Percentiles rank a stretch among this genome's conserved stretches.
Conservation (phyloP, 1,284 basidiomycete genomes). For the Fistulinella cinereoalba region DNA sequence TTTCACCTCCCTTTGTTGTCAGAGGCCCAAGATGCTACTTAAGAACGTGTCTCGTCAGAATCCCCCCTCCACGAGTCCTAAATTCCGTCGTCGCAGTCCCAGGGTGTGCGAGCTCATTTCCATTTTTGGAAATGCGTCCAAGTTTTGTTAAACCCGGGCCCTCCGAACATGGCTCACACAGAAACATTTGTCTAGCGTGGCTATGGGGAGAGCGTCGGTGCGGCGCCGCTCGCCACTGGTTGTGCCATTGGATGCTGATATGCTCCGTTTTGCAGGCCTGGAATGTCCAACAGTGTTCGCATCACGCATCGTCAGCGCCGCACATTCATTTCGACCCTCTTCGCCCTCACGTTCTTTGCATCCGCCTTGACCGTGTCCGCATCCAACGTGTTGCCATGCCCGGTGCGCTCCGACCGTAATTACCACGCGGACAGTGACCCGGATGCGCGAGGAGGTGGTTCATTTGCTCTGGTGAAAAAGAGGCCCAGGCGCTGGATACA, state of each 20-base stretch:
- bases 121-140: not conserved
- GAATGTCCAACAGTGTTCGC: conserved; percentile 60
- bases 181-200: conserved; percentile 2
- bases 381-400: conserved; percentile 74
- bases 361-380: conserved; percentile 77
- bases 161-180: not conserved
- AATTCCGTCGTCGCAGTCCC: too few relatives aligned
- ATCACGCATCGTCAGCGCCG: conserved; percentile 61
- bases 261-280: conserved; percentile 17
- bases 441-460: conserved; percentile 25
- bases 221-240: conserved; percentile 2
- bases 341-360: conserved; percentile 73
- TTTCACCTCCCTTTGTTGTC: not conserved
- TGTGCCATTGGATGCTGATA: not conserved
- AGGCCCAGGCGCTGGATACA: conserved; percentile 78
- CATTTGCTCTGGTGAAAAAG: conserved; percentile 53
- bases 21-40: too few relatives aligned
- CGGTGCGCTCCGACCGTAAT: conserved; percentile 53
- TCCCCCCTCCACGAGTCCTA: too few relatives aligned
- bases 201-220: conserved; percentile 27
- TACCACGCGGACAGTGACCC: conserved; percentile 48
- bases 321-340: conserved; percentile 72
- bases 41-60: too few relatives aligned
- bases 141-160: not conserved
- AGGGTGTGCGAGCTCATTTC: not conserved